Evolutionary conservation across 2,329 filamentous ascomycete genomes (phyloP), one percentile per base, ranked within the genome.

Genomic region (Coniella lustricola): DNA sequence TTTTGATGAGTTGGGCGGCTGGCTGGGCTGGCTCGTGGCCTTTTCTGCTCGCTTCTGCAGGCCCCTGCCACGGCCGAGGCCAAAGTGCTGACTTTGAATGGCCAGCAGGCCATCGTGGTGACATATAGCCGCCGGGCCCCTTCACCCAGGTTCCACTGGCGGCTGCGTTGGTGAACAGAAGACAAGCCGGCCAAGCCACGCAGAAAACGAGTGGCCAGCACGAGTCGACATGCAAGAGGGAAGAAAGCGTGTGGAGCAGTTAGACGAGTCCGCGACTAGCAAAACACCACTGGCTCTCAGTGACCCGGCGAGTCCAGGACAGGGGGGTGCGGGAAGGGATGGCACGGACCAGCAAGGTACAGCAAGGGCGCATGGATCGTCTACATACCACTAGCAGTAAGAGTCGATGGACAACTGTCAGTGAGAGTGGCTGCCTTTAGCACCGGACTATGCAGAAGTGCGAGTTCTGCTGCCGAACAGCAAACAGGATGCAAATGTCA

Each of bases 231-330:
- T 5, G 25, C 25, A 16, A 20, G n/a, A 16, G 16, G 37, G n/a
- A n/a, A n/a, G n/a, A n/a, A n/a, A n/a, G n/a, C n/a, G 34, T 21
- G 44, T 46, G 44, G 36, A n/a, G 9, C 18, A n/a, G 44, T 46
- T 22, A 35, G 35, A 46, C 25, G n/a, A 40, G 37, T 17, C 35
- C 44, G 38, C 35, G 35, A 13, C 32, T 39, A 36, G 10, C 21
- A 25, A 18, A 35, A 40, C 38, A 40, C 13, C 44, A 46, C 25
- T 46, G 44, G 44, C 20, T 46, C 14, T 18, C 25, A 21, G 22
- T 31, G 9, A 22, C 21, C 14, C 10, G 34, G 21, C 25, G 25
- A 10, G 43, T 16, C 16, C 25, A 31, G 25, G 33, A 16, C n/a
- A 25, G 43, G 20, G 29, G 35, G 43, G 33, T 17, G 21, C 16